Conservation (phyloP, 2,329 filamentous ascomycete genomes). For the Cladosporium colombiae region DNA sequence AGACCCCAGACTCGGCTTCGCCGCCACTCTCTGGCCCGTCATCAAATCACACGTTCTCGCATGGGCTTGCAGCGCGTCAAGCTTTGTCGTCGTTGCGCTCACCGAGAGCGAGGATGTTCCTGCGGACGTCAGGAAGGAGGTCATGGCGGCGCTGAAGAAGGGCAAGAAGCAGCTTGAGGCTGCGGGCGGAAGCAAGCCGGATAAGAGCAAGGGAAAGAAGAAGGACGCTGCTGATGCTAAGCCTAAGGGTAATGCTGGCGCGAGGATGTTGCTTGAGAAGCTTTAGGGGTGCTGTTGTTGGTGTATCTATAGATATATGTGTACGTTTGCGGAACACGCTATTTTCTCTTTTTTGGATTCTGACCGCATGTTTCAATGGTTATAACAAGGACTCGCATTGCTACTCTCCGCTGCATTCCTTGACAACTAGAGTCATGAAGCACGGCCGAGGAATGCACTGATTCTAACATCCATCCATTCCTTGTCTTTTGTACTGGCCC, state of each 20-base stretch:
- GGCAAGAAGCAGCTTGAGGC: slow-evolving; percentile 70
- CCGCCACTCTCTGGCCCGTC: slow-evolving; percentile 75
- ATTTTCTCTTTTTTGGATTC: not conserved
- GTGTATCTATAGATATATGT: slow-evolving; percentile 4
- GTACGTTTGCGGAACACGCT: not conserved
- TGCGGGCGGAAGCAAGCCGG: slow-evolving; percentile 53
- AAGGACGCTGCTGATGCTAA: slow-evolving; percentile 28
- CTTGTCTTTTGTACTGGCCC: slow-evolving; percentile 18
- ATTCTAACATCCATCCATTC: slow-evolving; percentile 2
- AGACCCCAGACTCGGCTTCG: slow-evolving; percentile 77
- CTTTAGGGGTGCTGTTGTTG: slow-evolving; percentile 19
- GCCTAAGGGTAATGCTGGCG: slow-evolving; percentile 48
- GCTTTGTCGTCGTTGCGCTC: slow-evolving; percentile 81
- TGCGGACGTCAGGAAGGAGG: slow-evolving; percentile 66
- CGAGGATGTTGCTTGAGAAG: slow-evolving; percentile 49
- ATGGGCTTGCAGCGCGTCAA: slow-evolving; percentile 85
- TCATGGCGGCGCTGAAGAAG: slow-evolving; percentile 71
- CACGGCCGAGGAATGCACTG: not conserved
- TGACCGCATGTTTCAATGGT: too few relatives aligned
- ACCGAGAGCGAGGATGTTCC: slow-evolving; percentile 66
- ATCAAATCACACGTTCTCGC: slow-evolving; percentile 73
- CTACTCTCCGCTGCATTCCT: not conserved
- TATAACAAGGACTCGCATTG: too few relatives aligned
- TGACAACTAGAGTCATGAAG: not conserved
- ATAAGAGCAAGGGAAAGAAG: slow-evolving; percentile 45